phyloP scores from a whole-genome alignment of 768 basidiomycete genomes.

The Tylopilus balloui region DNA sequence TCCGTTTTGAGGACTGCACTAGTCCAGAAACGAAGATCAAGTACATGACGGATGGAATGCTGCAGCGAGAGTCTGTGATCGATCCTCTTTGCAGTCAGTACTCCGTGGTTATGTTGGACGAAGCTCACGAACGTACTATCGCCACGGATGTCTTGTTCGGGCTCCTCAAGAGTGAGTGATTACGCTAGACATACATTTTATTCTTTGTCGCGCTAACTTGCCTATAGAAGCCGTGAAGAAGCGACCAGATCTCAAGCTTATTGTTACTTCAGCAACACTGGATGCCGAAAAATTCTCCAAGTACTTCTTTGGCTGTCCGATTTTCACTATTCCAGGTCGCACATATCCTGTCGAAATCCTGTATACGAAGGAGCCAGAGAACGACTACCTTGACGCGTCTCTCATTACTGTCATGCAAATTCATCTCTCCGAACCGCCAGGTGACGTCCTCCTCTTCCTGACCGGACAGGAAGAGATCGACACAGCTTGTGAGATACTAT shows the following conservation, averaged over 20 bases:
- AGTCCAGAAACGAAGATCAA: constrained; percentile 99
- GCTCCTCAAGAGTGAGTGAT: constrained; percentile 60
- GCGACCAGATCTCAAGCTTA: constrained; percentile 92
- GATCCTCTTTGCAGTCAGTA: constrained; percentile 92
- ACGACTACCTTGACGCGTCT: constrained; percentile 95
- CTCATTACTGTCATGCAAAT: constrained; percentile 99
- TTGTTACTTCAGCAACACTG: constrained; percentile 97
- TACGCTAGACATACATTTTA: background rate
- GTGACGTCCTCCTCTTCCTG: constrained; percentile 93
- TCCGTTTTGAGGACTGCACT: constrained; percentile 99
- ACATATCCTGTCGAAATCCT: constrained; percentile 97
- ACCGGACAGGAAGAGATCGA: constrained; percentile 99
- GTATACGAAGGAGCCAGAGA: constrained; percentile 99
- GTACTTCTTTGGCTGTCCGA: constrained; percentile 98
- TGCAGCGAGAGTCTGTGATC: constrained; percentile 93
- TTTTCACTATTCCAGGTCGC: constrained; percentile 99
- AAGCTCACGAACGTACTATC: constrained; percentile 98
- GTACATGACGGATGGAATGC: constrained; percentile 99
- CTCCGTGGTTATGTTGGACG: constrained; percentile 96
- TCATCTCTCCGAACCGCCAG: constrained; percentile 95
- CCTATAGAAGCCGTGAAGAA: constrained; percentile 85
- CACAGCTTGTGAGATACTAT: constrained; percentile 94
- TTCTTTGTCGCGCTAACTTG: constrained; percentile 14
- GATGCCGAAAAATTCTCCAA: constrained; percentile 99
- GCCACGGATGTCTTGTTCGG: constrained; percentile 98